Percentiles rank a stretch among this genome's conserved stretches.
These are phyloP conservation scores for Cyclotella sp. DNA, from an alignment of 108 stramenopile species.

Conservation along the genomic window DNA sequence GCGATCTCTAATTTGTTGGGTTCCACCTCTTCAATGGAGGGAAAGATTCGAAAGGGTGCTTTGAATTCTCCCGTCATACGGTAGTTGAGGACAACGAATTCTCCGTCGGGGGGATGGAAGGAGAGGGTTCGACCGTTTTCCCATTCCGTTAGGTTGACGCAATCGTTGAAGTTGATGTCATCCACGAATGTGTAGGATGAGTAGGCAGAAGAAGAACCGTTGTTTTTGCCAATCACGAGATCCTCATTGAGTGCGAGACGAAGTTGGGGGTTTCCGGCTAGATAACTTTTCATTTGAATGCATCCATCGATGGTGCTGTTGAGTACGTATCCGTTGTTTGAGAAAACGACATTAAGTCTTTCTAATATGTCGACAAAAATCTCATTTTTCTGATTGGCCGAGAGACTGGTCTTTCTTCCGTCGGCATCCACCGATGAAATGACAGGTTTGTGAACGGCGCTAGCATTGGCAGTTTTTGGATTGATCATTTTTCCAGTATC, in stretches of 20 bases:
- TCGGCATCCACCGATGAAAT: slow-evolving; percentile 83
- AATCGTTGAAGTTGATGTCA: slow-evolving; percentile 99
- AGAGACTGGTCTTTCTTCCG: slow-evolving; percentile 63
- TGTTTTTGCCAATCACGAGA: slow-evolving; percentile 90
- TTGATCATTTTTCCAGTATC: slow-evolving; percentile 91
- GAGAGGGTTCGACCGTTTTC: slow-evolving; percentile 87
- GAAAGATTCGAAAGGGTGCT: slow-evolving; percentile 97
- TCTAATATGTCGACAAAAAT: slow-evolving; percentile 99
- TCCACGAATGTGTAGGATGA: slow-evolving; percentile 87
- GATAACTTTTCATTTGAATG: slow-evolving; percentile 95
- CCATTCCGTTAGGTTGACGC: slow-evolving; percentile 96
- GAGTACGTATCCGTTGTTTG: slow-evolving; percentile 96
- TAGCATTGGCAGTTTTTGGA: slow-evolving; percentile 96
- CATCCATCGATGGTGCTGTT: slow-evolving; percentile 99
- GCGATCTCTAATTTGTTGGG: slow-evolving; percentile 91
- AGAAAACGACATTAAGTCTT: slow-evolving; percentile 97
- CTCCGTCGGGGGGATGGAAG: slow-evolving; percentile 98
- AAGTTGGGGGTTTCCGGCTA: slow-evolving; percentile 97
- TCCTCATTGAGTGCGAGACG: slow-evolving; percentile 98
- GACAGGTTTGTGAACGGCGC: slow-evolving; percentile 95
- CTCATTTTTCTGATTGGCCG: slow-evolving; percentile 94
- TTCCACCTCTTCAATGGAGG: slow-evolving; percentile 91
- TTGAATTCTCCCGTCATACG: slow-evolving; percentile 96
- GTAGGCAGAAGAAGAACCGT: slow-evolving; percentile 51
- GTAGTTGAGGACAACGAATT: slow-evolving; percentile 98